These are phyloP conservation scores for Macadamia tetraphylla DNA, from an alignment of 164 flowering plant genomes.

Conservation along the genomic window DNA sequence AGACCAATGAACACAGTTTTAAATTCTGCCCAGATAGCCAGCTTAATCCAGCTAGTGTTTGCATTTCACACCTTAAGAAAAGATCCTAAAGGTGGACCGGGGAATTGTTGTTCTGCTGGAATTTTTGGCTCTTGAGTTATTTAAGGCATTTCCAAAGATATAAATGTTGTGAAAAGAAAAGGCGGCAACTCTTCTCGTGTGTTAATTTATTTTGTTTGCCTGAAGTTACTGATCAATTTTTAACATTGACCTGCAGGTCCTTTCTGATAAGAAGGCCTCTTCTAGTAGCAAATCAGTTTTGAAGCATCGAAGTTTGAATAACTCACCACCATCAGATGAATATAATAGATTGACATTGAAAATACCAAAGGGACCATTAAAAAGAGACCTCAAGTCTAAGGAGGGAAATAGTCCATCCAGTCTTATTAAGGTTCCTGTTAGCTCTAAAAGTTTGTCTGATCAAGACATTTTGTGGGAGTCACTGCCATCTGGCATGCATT, in stretches of 20 bases:
- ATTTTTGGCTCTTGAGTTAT: no score
- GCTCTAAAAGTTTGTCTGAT: constrained; percentile 21
- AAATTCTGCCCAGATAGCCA: no score
- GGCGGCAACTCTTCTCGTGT: no score
- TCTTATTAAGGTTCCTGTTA: constrained; percentile 32
- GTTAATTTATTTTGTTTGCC: no score
- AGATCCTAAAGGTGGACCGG: no score
- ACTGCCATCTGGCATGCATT: constrained; percentile 32
- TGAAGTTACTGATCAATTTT: background rate
- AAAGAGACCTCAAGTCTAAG: constrained; percentile 18
- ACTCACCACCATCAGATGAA: constrained; percentile 27
- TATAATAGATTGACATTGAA: constrained; percentile 15
- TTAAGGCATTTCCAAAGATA: no score
- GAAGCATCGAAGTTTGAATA: constrained; percentile 14
- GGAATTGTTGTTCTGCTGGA: no score
- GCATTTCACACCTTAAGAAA: no score
- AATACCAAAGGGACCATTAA: constrained; percentile 4
- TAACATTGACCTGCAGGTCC: constrained; percentile 18
- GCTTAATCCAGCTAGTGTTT: no score
- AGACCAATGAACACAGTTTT: no score
- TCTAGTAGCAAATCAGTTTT: constrained; percentile 13
- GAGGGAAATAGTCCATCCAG: constrained; percentile 17
- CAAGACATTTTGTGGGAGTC: constrained; percentile 30
- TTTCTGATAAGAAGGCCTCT: constrained; percentile 24
- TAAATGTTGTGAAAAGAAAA: no score